Conservation (phyloP, 257 asterid genomes). For the Primulina tabacum region DNA sequence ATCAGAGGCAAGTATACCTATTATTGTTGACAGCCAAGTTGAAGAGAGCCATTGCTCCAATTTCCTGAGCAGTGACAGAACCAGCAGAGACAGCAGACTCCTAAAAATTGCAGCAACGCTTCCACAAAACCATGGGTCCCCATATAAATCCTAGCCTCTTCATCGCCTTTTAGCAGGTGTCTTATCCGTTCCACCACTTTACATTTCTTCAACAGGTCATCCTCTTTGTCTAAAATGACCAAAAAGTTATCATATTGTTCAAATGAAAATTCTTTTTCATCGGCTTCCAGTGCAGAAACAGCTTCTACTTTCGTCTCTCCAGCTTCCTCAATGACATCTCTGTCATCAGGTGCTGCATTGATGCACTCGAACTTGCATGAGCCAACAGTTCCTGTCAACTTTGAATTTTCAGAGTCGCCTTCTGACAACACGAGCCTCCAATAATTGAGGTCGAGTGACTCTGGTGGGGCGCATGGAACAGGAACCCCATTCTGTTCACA, state of each 20-base stretch:
- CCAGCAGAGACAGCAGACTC: conserved; percentile 61
- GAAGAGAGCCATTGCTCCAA: conserved; percentile 96
- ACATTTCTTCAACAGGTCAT: conserved; percentile 58
- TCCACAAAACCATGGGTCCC: conserved; percentile 93
- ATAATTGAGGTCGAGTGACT: conserved; percentile 94
- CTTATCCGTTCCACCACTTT: conserved; percentile 73
- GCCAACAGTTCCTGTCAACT: conserved; percentile 49
- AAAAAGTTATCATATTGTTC: conserved; percentile 55
- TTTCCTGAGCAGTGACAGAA: conserved; percentile 71
- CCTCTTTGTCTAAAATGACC: conserved; percentile 51
- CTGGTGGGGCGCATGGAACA: conserved; percentile 94
- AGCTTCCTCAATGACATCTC: conserved; percentile 62
- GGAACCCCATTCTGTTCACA: conserved; percentile 85
- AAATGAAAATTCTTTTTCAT: conserved; percentile 40
- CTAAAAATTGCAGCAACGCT: conserved; percentile 71
- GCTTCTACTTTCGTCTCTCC: conserved; percentile 66
- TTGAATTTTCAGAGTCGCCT: conserved; percentile 68
- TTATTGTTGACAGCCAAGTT: conserved; percentile 95
- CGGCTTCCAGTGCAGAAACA: conserved; percentile 45
- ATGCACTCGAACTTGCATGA: conserved; percentile 68
- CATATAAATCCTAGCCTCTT: conserved; percentile 90
- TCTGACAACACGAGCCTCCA: conserved; percentile 90
- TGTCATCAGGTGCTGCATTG: conserved; percentile 84
- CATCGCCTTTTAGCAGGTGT: conserved; percentile 84
- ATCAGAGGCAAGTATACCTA: conserved; percentile 46